Evolutionary conservation across 2,329 filamentous ascomycete species (phyloP), one percentile per base, ranked within the genome.

Genomic region (Stylonectria norvegica): DNA sequence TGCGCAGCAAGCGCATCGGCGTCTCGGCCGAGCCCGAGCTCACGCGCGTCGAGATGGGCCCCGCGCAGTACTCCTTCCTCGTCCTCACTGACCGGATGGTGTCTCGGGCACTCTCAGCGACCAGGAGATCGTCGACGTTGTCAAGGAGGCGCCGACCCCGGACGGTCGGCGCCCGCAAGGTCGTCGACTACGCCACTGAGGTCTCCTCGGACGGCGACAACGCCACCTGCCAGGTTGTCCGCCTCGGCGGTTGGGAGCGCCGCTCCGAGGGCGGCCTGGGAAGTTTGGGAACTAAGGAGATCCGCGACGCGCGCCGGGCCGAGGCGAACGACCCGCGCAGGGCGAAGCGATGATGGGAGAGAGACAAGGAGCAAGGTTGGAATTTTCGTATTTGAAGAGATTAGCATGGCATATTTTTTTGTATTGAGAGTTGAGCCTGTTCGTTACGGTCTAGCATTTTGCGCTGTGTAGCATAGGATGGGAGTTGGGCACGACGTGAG

Each of bases 1-100:
- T 96, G 67, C 78, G 78, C 22, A 87, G 83, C 42, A 98, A 98
- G 67, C 85, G 91, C 38, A 84, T 97, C 37, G 93, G 93, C 19
- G 91, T 98, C 10, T 90, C 85, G 4, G 93, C 93, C 2, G 93
- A 98, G 65, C 93, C 93, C 0, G 90, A 97, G 59, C 81, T 96
- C 45, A 81, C 79, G 1, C 81, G 86, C 23, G 71, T 89, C 10
- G 87, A 96, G 49, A 73, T 97, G 47, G 76, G 76, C 0, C 85
- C 91, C 0, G 89, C 88, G 0, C 84, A 96, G 63, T 96, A 89
- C 65, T 83, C 83, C 3, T 98, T 98, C 66, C 62, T 97, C 36
- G 88, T 95, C 2, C 76, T 98, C 33, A 80, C n/a, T 95, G 62
- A 86, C 81, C n/a, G 2, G 93, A 98, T 63, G 93, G 93, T 18